Percentiles rank a stretch among this genome's conserved stretches.
Evolutionary conservation across 352 stramenopile genomes (phyloP).

Genomic region (Phytophthora hybrid): DNA sequence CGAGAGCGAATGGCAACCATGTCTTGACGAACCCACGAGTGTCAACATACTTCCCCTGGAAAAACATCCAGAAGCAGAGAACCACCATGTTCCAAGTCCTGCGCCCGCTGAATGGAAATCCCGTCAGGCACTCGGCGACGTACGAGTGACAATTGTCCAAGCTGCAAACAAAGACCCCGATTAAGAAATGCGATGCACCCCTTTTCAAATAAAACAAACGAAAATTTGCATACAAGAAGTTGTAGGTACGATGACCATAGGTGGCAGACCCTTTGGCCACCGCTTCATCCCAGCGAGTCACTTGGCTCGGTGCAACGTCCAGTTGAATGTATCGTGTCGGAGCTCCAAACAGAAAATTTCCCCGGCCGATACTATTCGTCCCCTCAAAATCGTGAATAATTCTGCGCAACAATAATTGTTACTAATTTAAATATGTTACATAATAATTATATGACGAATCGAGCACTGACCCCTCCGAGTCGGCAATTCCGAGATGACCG

Average conservation of each 20-base stretch:
- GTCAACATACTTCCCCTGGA: conserved; percentile 60
- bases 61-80: conserved; percentile 80
- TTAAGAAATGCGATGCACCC: background rate
- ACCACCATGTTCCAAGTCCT: conserved; percentile 76
- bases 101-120: conserved; percentile 50
- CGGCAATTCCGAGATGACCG: conserved; percentile 94
- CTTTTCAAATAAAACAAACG: background rate
- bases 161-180: conserved; percentile 21
- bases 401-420: conserved; percentile 39
- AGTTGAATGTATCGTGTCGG: conserved; percentile 89
- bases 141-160: conserved; percentile 98
- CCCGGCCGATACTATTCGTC: conserved; percentile 90
- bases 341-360: conserved; percentile 88
- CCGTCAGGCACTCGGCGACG: conserved; percentile 80
- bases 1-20: conserved; percentile 34
- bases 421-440: background rate
- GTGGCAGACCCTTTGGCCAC: conserved; percentile 87
- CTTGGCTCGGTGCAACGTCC: conserved; percentile 46
- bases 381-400: conserved; percentile 96
- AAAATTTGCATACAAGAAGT: conserved; percentile 75
- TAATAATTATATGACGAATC: background rate
- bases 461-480: conserved; percentile 66
- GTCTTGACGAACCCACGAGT: conserved; percentile 36
- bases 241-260: conserved; percentile 94
- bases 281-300: conserved; percentile 89